A percentile compares a stretch with the other conserved stretches of the same genome.
Conservation (phyloP, 2,329 filamentous ascomycete species). For the Paracoccidioides lutzii region DNA sequence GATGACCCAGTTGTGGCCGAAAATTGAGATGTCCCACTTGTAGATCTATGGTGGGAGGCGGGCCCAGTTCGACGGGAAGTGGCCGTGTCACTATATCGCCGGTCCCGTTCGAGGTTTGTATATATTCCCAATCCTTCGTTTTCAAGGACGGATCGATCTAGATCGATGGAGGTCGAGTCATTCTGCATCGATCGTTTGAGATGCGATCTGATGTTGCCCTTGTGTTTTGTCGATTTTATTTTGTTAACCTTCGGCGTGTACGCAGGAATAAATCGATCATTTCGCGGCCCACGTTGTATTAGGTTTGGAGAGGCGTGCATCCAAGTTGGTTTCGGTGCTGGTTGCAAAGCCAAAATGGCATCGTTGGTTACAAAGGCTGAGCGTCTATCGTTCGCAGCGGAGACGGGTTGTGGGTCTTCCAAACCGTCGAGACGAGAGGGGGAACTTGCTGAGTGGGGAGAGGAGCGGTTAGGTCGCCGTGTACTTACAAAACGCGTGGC, state of each 20-base stretch:
- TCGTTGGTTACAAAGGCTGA: background rate
- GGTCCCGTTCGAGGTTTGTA: slow-evolving; percentile 21
- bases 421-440: background rate
- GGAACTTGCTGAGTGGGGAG: background rate
- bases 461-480: background rate
- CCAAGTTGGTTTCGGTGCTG: slow-evolving; percentile 1
- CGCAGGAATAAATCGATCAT: background rate
- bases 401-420: background rate
- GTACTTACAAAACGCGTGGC: background rate
- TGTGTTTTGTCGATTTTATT: slow-evolving; percentile 10
- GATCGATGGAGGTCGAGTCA: slow-evolving; percentile 39
- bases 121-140: slow-evolving; percentile 46
- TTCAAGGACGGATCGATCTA: slow-evolving; percentile 43
- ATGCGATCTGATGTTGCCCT: slow-evolving; percentile 42
- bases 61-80: slow-evolving; percentile 26
- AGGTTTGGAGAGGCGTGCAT: slow-evolving; percentile 1
- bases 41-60: slow-evolving; percentile 38
- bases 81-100: slow-evolving; percentile 24
- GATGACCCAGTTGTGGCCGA: slow-evolving; percentile 34
- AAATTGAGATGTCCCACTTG: slow-evolving; percentile 43
- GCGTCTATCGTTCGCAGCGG: background rate
- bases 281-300: background rate
- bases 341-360: background rate
- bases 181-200: slow-evolving; percentile 40
- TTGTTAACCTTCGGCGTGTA: slow-evolving; percentile 4